phyloP scores from a whole-genome alignment of 177 flowering plant species.

The Vitis hybrid region DNA sequence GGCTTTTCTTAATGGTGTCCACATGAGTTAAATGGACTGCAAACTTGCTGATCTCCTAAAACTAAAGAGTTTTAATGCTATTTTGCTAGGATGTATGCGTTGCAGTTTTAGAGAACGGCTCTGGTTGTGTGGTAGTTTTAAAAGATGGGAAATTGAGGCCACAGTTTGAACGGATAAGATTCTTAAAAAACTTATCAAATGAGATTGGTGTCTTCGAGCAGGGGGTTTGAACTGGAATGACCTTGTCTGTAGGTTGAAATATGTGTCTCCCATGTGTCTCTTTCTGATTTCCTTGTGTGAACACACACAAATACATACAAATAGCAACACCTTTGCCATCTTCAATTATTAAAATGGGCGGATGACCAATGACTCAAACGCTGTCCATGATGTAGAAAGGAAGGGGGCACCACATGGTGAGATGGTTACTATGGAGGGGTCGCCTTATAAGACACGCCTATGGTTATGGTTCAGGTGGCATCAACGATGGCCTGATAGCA shows the following conservation, averaged over 20 bases:
- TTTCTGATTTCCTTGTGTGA: background rate
- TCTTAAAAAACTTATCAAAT: slow-evolving; percentile 1
- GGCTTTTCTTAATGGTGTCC: background rate
- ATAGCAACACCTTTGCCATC: no score
- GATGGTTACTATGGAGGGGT: background rate
- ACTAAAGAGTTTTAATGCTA: background rate
- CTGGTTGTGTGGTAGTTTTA: slow-evolving; percentile 14
- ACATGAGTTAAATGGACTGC: background rate
- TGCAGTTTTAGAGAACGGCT: slow-evolving; percentile 12
- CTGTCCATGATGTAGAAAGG: background rate
- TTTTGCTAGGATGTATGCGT: background rate
- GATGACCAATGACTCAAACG: no score
- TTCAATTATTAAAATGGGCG: no score
- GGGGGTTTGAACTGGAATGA: slow-evolving; percentile 3
- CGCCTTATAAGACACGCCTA: slow-evolving; percentile 13
- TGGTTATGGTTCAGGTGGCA: background rate
- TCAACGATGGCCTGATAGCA: slow-evolving; percentile 1
- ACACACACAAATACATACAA: no score
- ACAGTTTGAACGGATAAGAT: slow-evolving; percentile 20
- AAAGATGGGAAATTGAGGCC: slow-evolving; percentile 12
- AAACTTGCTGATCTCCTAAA: background rate
- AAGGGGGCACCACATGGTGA: background rate
- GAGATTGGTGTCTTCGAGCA: background rate
- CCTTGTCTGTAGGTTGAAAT: slow-evolving; percentile 4
- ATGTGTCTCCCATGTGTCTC: background rate